Conservation (phyloP, 768 basidiomycete species). For the Pleurotus citrinopileatus region DNA sequence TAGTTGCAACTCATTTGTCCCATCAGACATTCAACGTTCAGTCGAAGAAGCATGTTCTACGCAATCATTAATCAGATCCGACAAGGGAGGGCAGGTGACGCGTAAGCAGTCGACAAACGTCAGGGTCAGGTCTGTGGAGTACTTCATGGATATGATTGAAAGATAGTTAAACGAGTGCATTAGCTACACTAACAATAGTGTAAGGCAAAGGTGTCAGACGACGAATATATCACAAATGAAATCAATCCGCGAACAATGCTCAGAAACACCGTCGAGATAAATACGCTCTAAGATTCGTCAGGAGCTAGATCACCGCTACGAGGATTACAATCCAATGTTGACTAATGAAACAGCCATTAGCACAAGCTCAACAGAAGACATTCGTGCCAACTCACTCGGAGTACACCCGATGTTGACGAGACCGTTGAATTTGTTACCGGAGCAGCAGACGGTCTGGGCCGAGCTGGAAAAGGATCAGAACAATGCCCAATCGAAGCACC, state of each 20-base stretch:
- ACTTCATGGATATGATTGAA: not conserved
- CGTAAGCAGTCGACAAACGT: too few species aligned
- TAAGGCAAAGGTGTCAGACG: too few species aligned
- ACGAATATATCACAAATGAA: not conserved
- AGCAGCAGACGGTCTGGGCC: constrained; percentile 44
- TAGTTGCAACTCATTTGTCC: too few species aligned
- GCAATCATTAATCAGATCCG: too few species aligned
- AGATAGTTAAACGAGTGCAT: not conserved
- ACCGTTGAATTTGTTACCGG: constrained; percentile 40
- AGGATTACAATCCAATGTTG: constrained; percentile 2
- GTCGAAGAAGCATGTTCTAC: too few species aligned
- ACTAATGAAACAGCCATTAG: too few species aligned
- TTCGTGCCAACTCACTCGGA: constrained; percentile 42
- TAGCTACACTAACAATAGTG: not conserved
- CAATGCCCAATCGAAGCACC: not conserved
- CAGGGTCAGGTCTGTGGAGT: too few species aligned
- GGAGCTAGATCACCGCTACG: not conserved
- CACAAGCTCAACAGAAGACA: too few species aligned
- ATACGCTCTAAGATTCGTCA: not conserved
- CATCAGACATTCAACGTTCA: too few species aligned
- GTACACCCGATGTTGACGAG: constrained; percentile 40
- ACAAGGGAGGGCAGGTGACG: too few species aligned
- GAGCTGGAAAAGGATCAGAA: constrained; percentile 21
- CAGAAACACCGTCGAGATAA: not conserved
- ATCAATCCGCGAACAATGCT: not conserved